Evolutionary conservation across 2,329 filamentous ascomycete genomes (phyloP), one percentile per base, ranked within the genome.

Genomic region (Paecilomyces sp.): DNA sequence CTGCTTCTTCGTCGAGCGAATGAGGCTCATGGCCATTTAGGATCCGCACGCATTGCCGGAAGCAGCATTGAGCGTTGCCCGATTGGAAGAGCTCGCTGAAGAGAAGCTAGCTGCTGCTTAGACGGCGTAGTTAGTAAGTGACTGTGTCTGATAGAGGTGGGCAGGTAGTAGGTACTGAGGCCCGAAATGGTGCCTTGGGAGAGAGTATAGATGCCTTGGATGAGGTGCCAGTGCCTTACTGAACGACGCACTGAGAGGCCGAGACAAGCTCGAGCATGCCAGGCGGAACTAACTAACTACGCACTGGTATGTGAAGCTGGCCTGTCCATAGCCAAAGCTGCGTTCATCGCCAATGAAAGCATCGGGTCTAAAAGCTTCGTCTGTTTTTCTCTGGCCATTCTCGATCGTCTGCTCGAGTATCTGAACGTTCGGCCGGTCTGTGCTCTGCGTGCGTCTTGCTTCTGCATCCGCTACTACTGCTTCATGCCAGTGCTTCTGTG

Each of bases 381-480:
- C 51, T 25, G 51, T 6, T 11, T 53, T 15, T 53, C 24, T 53
- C 51, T 53, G 51, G 22, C 41, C 41, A 47, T 53, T 30, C 28
- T 53, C 51, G n/a, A 53, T n/a, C 51, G 12, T 53, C 11, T 28
- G 22, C 51, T 25, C 13, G 51, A 47, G 15, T 47, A 18, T 47
- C 41, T 47, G 41, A 47, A 47, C 13, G 51, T 3, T 53, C 51
- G 28, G 4, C 62, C 57, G 53, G 64, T 64, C 64, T 61, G 61
- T 62, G 64, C 62, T 61, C 57, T 64, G 61, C 61, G 58, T 62
- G 58, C 54, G 60, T 50, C 60, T 59, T 66, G 61, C 60, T 63
- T 64, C 64, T 58, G 65, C 64, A 36, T 36, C 54, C 52, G n/a
- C 51, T 25, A 30, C 51, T 25, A 30, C 51, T 25, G 22, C 51